Conservation (phyloP, 495 filamentous ascomycete species). For the Ramalina intermedia region DNA sequence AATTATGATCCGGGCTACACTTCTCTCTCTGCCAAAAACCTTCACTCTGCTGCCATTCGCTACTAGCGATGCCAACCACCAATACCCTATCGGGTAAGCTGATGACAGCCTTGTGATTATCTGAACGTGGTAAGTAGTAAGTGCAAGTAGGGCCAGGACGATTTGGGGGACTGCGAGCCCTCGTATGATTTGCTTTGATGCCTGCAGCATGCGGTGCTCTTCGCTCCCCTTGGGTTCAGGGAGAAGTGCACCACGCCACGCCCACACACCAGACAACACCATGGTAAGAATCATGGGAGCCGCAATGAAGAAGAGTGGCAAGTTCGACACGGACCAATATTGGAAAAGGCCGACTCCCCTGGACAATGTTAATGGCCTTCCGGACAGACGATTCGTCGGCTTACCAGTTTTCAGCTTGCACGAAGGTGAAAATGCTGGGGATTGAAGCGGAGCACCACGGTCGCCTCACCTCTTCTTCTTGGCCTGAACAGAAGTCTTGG, state of each 20-base stretch:
- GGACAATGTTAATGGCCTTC: slow-evolving; percentile 7
- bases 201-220: background rate
- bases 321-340: slow-evolving; percentile 80
- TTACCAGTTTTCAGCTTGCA: slow-evolving; percentile 83
- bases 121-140: slow-evolving; percentile 79
- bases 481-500: slow-evolving; percentile 45
- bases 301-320: slow-evolving; percentile 79
- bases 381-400: slow-evolving; percentile 7
- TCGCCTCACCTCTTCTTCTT: slow-evolving; percentile 22
- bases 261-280: slow-evolving; percentile 42
- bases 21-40: slow-evolving; percentile 15
- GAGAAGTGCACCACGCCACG: background rate
- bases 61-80: slow-evolving; percentile 48
- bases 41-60: slow-evolving; percentile 12
- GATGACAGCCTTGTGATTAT: slow-evolving; percentile 84
- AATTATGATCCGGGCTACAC: slow-evolving; percentile 27
- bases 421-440: slow-evolving; percentile 84
- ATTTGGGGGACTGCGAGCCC: slow-evolving; percentile 54
- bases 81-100: slow-evolving; percentile 81
- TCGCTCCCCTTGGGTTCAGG: background rate
- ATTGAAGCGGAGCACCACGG: slow-evolving; percentile 59
- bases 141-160: slow-evolving; percentile 51
- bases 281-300: slow-evolving; percentile 64
- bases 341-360: slow-evolving; percentile 79
- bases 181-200: slow-evolving; percentile 32